Percentiles rank a stretch among this genome's conserved stretches.
These are phyloP conservation scores for Carex myosuroides DNA, from an alignment of 176 grass and related monocot species.

Conservation along the genomic window DNA sequence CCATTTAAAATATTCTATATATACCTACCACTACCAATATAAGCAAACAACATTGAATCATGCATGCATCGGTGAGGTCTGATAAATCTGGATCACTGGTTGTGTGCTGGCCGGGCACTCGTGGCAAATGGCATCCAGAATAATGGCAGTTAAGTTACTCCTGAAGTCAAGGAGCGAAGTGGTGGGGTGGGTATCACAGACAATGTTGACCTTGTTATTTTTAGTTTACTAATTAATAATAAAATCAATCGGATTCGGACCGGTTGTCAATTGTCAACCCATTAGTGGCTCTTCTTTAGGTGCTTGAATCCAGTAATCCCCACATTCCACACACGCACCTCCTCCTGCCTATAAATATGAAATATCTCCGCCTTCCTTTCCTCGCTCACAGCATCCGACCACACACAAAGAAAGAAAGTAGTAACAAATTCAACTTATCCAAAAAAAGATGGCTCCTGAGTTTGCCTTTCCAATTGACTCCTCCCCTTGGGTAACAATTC, in stretches of 20 bases:
- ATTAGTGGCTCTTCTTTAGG: background rate
- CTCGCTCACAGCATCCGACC: background rate
- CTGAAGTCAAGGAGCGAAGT: background rate
- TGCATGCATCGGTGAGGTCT: background rate
- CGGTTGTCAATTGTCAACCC: too few relatives aligned
- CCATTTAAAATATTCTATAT: background rate
- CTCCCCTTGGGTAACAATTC: conserved; percentile 16
- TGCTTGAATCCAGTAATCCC: background rate
- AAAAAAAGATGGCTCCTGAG: conserved; percentile 40
- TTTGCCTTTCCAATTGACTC: conserved; percentile 37
- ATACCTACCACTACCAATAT: background rate
- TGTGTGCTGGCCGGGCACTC: background rate
- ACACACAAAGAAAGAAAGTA: background rate
- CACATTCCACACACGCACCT: background rate
- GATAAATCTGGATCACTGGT: background rate
- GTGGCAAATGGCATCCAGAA: background rate
- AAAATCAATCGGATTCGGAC: too few relatives aligned
- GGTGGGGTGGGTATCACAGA: background rate
- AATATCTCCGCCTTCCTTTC: background rate
- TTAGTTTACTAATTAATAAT: background rate
- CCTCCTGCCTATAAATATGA: conserved; percentile 21
- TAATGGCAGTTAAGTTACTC: background rate
- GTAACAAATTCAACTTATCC: background rate
- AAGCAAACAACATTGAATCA: background rate
- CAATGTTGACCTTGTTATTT: background rate